Evolutionary conservation across 2,329 filamentous ascomycete genomes (phyloP), one percentile per base, ranked within the genome.

Genomic region (Trichoderma endophyticum): DNA sequence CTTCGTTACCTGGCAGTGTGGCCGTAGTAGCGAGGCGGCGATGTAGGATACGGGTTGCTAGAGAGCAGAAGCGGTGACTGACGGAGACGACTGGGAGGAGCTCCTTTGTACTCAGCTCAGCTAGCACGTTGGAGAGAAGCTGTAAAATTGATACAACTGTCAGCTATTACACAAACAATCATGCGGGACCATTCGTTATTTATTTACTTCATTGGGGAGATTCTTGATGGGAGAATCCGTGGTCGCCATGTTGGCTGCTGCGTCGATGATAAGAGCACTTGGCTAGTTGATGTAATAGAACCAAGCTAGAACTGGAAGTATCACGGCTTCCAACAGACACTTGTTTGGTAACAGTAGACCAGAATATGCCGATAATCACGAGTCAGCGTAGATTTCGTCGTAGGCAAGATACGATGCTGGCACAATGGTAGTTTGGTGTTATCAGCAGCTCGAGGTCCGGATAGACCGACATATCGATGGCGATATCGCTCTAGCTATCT

Each of bases 21-120:
- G 77, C 75, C 18, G 75, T 68, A 24, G 77, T 73, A 3, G 90
- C 81, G 2, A 94, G 84, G 39, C 92, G 90, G 63, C 87, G 85
- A 74, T 92, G 88, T 8, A 94, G 81, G 59, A 93, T 86, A 30
- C 88, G 87, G 5, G 90, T 81, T 71, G 92, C 85, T 54, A 92
- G 78, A 54, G 84, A 87, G 79, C 91, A 86, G 76, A 94, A 88
- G 51, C 88, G 90, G 34, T 85, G 89, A 69, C 87, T 92, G 70
- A 91, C 84, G 60, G 85, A 77, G 56, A 89, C 85, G 70, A 92
- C 77, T 15, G 84, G 84, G 32, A 93, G 84, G 63, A 91, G 83
- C n/a, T 83, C 78, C 68, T 80, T 80, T 6, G 87, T 87, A 6
- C 83, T 77, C 67, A 90, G 83, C 9, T 78, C 77, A 4, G 83